Conservation (phyloP, 352 stramenopile genomes). For the Globisporangium paroecandrum region DNA sequence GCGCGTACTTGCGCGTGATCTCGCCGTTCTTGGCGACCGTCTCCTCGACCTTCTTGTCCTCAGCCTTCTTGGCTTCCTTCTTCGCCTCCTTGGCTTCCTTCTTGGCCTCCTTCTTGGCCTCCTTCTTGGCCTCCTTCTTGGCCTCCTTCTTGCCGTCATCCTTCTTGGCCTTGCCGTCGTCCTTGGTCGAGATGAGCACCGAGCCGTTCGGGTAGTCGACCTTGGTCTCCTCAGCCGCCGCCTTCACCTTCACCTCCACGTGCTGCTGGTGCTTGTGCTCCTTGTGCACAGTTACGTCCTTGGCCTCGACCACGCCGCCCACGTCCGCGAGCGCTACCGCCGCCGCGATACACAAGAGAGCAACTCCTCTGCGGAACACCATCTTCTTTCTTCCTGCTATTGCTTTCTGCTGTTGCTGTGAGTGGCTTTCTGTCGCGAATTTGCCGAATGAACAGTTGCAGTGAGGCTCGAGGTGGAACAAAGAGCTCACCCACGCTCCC, state of each 20-base stretch:
- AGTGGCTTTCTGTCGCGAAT: slow-evolving; percentile 10
- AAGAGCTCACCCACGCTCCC: slow-evolving; percentile 6
- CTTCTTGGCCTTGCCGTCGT: slow-evolving; percentile 11
- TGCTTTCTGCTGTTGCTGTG: not conserved
- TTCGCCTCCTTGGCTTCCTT: slow-evolving; percentile 23
- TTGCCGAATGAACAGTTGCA: slow-evolving; percentile 10
- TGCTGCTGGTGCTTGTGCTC: slow-evolving; percentile 22
- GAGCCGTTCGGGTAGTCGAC: slow-evolving; percentile 33
- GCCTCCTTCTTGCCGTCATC: slow-evolving; percentile 14
- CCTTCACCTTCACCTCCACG: slow-evolving; percentile 17
- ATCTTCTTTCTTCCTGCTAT: slow-evolving; percentile 16
- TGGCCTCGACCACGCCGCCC: slow-evolving; percentile 17
- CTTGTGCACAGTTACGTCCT: slow-evolving; percentile 13
- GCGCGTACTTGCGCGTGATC: slow-evolving; percentile 45
- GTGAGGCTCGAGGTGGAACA: not conserved
- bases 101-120: slow-evolving; percentile 20
- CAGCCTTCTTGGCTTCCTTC: slow-evolving; percentile 11
- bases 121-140: slow-evolving; percentile 18
- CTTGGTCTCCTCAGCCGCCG: slow-evolving; percentile 19
- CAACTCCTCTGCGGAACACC: slow-evolving; percentile 33
- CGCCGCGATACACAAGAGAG: slow-evolving; percentile 35
- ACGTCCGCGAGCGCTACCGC: slow-evolving; percentile 29
- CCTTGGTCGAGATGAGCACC: slow-evolving; percentile 25
- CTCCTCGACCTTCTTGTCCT: slow-evolving; percentile 19
- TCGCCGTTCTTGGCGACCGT: slow-evolving; percentile 27